Evolutionary conservation across 2,329 filamentous ascomycete species (phyloP), one percentile per base, ranked within the genome.

Genomic region (Colletotrichum brevisporum): DNA sequence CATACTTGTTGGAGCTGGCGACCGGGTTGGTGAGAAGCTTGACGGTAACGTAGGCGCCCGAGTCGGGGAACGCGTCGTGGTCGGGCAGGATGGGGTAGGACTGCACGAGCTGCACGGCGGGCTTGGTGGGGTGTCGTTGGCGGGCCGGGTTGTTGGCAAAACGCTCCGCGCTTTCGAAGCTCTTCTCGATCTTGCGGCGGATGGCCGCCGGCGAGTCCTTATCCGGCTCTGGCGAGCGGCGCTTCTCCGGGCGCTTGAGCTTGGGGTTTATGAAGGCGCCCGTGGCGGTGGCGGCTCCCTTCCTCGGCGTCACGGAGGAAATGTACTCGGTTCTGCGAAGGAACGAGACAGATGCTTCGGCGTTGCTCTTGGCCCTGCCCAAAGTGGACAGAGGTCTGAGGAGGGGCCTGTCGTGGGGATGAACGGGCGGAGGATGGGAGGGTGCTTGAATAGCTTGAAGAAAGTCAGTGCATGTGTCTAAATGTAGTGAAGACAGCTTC

Each of bases 241-340:
- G 82, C 74, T 85, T 86, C 65, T 80, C 76, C 27, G 81, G 55
- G 36, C 68, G 72, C 65, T 77, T 77, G 55, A 78, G 75, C 65
- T 79, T 80, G 50, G 79, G 71, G 31, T 73, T 71, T 18, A 72
- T 70, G 51, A 74, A 81, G 72, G 74, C 21, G 75, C 78, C 63
- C 76, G 78, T 27, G 79, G 78, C 76, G 75, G 83, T 78, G 45
- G 86, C 82, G 57, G 86, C 79, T 36, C 83, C 83, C 76, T 89
- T 89, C 75, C 88, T 89, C 6, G 83, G 77, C 36, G 82, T 83
- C 24, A 83, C 82, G 4, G 88, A 89, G 12, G 93, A 93, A 76
- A 97, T 98, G 83, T 98, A 98, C 80, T 99, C 96, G 64, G 96
- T 98, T 76, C 95, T 90, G 67, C 96, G 94, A 74, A 99, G 88